These are phyloP conservation scores for Aspergillus bertholletiae DNA, from an alignment of 495 filamentous ascomycete genomes.

Conservation along the genomic window DNA sequence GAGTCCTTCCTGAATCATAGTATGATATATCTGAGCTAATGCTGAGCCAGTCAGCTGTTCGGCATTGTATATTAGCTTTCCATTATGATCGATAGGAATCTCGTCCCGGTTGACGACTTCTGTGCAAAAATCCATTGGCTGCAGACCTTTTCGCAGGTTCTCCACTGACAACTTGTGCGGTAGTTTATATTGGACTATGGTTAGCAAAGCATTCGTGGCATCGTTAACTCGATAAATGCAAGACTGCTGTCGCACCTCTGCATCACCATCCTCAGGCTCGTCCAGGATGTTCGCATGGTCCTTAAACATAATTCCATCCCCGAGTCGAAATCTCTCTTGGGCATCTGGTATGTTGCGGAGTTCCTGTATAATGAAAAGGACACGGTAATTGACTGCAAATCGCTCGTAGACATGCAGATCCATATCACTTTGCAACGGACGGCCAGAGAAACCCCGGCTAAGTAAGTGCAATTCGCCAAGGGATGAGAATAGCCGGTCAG, in stretches of 20 bases:
- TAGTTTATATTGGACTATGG: background rate
- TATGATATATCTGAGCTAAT: slow-evolving; percentile 21
- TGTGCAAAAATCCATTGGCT: background rate
- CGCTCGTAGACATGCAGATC: background rate
- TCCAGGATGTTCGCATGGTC: background rate
- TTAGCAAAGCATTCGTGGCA: background rate
- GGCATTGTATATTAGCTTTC: background rate
- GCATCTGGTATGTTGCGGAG: background rate
- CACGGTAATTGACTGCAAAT: background rate
- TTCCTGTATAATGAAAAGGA: background rate
- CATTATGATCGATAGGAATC: background rate
- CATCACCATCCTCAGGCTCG: background rate
- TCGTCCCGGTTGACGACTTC: background rate
- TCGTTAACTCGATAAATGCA: background rate
- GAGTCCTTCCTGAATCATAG: slow-evolving; percentile 28
- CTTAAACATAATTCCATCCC: background rate
- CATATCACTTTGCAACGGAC: background rate
- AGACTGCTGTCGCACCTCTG: background rate
- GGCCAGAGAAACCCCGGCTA: background rate
- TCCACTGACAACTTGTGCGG: background rate
- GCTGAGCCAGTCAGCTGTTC: slow-evolving; percentile 11
- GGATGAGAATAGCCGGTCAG: no score
- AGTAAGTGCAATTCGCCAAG: no score
- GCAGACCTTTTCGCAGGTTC: background rate
- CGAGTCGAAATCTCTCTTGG: background rate